A percentile compares a stretch with the other conserved stretches of the same genome.
These are phyloP conservation scores for Tulasnella sp. DNA, from an alignment of 768 basidiomycete genomes.

Conservation along the genomic window DNA sequence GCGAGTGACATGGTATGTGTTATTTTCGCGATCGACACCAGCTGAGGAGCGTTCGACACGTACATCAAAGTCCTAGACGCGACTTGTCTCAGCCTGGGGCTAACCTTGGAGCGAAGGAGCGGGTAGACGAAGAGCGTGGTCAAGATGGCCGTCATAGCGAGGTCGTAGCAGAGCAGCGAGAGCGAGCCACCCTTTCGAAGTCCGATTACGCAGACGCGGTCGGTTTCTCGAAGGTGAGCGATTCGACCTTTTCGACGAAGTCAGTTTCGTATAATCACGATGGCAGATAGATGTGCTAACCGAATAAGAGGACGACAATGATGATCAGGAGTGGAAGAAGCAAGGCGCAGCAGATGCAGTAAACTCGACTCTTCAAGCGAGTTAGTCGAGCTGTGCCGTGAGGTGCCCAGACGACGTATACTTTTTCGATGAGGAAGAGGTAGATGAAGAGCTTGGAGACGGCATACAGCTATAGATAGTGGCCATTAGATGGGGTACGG, in stretches of 20 bases:
- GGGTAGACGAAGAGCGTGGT: slow-evolving; percentile 17
- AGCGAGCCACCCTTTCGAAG: slow-evolving; percentile 8
- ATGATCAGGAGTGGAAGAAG: slow-evolving; percentile 8
- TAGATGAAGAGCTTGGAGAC: slow-evolving; percentile 15
- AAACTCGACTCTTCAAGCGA: slow-evolving; percentile 1
- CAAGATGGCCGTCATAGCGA: slow-evolving; percentile 16
- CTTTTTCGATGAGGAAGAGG: slow-evolving; percentile 15
- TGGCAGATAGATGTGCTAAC: neutral
- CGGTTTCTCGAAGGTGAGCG: slow-evolving; percentile 4
- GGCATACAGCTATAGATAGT: neutral
- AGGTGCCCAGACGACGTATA: slow-evolving; percentile 7
- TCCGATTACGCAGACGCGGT: slow-evolving; percentile 15
- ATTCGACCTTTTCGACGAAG: neutral
- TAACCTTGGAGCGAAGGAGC: slow-evolving; percentile 2
- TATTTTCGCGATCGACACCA: neutral
- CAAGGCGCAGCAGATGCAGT: neutral
- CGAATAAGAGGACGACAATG: slow-evolving; percentile 2
- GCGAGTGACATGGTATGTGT: neutral
- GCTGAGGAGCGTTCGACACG: neutral
- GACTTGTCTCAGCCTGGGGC: neutral
- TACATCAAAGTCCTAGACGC: slow-evolving; percentile 13
- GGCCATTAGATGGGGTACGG: neutral
- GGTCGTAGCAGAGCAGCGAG: slow-evolving; percentile 15
- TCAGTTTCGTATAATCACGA: neutral
- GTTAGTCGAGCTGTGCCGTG: neutral